phyloP scores from a whole-genome alignment of 2,329 filamentous ascomycete genomes.

The Ascochyta lentis region DNA sequence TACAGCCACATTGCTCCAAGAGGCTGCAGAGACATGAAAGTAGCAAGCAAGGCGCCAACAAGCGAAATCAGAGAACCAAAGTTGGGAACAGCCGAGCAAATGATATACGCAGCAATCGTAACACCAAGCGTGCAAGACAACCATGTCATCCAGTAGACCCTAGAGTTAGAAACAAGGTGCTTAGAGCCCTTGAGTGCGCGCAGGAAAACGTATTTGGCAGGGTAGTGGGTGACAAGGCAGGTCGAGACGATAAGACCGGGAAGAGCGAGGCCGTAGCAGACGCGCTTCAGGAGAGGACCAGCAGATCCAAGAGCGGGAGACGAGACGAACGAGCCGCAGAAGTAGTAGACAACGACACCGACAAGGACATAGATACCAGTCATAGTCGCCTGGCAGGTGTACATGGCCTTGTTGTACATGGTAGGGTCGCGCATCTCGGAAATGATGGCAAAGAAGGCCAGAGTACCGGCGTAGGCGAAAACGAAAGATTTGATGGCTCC shows the following conservation, averaged over 20 bases:
- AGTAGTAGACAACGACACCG: constrained; percentile 65
- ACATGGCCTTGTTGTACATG: constrained; percentile 67
- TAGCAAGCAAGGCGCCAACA: constrained; percentile 12
- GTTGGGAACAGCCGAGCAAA: constrained; percentile 10
- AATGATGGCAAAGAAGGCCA: constrained; percentile 68
- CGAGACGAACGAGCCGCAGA: constrained; percentile 67
- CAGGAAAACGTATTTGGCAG: constrained; percentile 63
- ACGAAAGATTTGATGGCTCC: constrained; percentile 64
- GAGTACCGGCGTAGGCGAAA: constrained; percentile 62
- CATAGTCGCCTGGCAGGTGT: constrained; percentile 65
- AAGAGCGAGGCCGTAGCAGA: constrained; percentile 63
- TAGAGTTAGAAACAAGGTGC: constrained; percentile 59
- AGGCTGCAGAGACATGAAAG: constrained; percentile 13
- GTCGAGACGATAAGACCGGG: constrained; percentile 2
- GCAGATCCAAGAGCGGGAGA: constrained; percentile 68
- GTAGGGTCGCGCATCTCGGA: constrained; percentile 66
- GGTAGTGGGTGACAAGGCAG: constrained; percentile 34
- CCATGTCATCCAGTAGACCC: constrained; percentile 61
- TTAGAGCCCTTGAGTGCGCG: constrained; percentile 60
- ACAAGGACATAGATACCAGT: constrained; percentile 64
- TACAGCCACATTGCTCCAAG: constrained; percentile 17
- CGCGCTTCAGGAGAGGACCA: constrained; percentile 65
- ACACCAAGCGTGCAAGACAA: constrained; percentile 55
- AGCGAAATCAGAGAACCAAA: constrained; percentile 9
- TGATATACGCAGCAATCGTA: constrained; percentile 4